These are phyloP conservation scores for Pythium rishiriense DNA, from an alignment of 352 stramenopile species.

Conservation along the genomic window DNA sequence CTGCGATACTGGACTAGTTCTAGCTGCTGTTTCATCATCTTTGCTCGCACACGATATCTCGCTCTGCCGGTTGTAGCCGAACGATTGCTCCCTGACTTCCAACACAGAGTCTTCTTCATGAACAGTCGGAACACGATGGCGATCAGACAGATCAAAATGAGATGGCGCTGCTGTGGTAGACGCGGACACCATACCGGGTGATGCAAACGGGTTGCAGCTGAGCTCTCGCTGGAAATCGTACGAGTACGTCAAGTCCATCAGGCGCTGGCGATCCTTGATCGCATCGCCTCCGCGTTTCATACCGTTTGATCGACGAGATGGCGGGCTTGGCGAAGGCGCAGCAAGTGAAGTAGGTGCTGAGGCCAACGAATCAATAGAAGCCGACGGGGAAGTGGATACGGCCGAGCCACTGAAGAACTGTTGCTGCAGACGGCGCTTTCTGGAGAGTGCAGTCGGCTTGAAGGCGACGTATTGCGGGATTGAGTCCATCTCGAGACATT, in stretches of 20 bases:
- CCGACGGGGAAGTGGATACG: constrained; percentile 5
- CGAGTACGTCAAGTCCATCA: constrained; percentile 69
- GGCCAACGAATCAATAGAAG: constrained; percentile 16
- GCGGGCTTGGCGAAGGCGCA: neutral
- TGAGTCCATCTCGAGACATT: constrained; percentile 71
- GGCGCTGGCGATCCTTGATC: constrained; percentile 29
- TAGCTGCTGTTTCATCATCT: neutral
- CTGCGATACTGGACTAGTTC: neutral
- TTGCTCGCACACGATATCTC: neutral
- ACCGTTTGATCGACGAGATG: constrained; percentile 14
- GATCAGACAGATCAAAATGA: constrained; percentile 8
- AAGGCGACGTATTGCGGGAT: constrained; percentile 77
- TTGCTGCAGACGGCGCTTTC: constrained; percentile 23
- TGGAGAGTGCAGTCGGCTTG: constrained; percentile 42
- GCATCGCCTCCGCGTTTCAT: constrained; percentile 13
- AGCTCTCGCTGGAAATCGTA: constrained; percentile 66
- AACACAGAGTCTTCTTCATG: constrained; percentile 14
- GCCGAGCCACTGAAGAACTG: constrained; percentile 25
- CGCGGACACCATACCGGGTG: constrained; percentile 10
- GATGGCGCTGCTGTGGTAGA: neutral
- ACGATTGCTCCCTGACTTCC: constrained; percentile 8
- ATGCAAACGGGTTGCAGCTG: constrained; percentile 57
- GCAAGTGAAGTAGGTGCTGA: neutral
- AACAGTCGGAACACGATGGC: constrained; percentile 12
- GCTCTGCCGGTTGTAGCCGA: constrained; percentile 5